These are phyloP conservation scores for Phytophthora colocasiae DNA, from an alignment of 352 stramenopile genomes.

Conservation along the genomic window DNA sequence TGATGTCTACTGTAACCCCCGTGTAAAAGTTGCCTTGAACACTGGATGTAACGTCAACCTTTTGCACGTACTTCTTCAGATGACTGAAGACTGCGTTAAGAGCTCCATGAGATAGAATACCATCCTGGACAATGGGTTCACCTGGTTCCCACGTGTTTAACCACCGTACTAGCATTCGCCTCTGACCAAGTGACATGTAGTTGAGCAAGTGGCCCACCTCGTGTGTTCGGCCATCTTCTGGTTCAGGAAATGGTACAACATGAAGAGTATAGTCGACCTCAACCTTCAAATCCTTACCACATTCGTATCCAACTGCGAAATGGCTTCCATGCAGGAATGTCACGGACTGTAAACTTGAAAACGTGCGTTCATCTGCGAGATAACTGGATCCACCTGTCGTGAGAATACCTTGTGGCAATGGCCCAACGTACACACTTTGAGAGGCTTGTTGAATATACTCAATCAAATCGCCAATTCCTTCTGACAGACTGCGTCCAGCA, in stretches of 20 bases:
- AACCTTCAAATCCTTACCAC: neutral
- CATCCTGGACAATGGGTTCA: neutral
- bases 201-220: neutral
- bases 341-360: neutral
- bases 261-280: neutral
- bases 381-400: neutral
- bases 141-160: neutral
- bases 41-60: neutral
- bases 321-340: neutral
- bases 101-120: neutral
- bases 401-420: neutral
- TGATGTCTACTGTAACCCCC: neutral
- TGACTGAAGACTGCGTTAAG: neutral
- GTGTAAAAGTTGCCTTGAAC: neutral
- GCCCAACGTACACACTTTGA: neutral
- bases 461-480: neutral
- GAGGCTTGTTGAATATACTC: neutral
- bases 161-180: neutral
- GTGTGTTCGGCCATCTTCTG: neutral
- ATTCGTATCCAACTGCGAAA: neutral
- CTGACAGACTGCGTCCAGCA: neutral
- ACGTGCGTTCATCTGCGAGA: neutral
- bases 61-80: constrained; percentile 1
- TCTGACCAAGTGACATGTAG: neutral
- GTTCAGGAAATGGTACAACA: neutral